These are phyloP conservation scores for Niebla homalea DNA, from an alignment of 495 filamentous ascomycete genomes.

Conservation along the genomic window DNA sequence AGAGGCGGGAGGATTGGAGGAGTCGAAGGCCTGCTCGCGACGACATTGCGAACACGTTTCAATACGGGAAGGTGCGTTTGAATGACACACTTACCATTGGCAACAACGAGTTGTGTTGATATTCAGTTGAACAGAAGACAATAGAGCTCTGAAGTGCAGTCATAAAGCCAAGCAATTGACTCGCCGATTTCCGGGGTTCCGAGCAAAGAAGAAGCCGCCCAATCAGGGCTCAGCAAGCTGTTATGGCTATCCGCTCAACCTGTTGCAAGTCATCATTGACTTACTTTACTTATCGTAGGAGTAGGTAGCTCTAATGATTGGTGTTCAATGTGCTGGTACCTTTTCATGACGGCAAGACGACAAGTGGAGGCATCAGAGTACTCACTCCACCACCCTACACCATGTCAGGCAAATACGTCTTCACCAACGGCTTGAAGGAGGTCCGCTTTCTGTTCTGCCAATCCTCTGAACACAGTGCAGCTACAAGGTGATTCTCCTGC, in stretches of 20 bases:
- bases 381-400: slow-evolving; percentile 9
- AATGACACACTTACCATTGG: too few species aligned
- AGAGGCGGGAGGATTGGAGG: slow-evolving; percentile 36
- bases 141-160: neutral
- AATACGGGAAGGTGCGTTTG: too few species aligned
- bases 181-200: neutral
- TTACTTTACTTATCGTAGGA: neutral
- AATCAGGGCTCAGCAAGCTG: neutral
- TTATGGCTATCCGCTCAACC: too few species aligned
- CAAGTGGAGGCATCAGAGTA: too few species aligned
- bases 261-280: too few species aligned
- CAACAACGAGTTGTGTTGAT: neutral
- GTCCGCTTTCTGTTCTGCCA: slow-evolving; percentile 96
- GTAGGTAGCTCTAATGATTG: neutral
- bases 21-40: slow-evolving; percentile 38
- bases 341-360: neutral
- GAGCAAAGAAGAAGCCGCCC: neutral
- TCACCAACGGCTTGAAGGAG: slow-evolving; percentile 79
- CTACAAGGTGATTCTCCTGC: slow-evolving; percentile 49
- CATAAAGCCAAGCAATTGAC: neutral
- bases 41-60: slow-evolving; percentile 15
- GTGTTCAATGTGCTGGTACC: neutral
- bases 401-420: slow-evolving; percentile 91
- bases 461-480: slow-evolving; percentile 73
- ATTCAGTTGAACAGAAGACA: neutral